Evolutionary conservation across 345 rosid genomes (phyloP).

Genomic region (Turnera subulata): DNA sequence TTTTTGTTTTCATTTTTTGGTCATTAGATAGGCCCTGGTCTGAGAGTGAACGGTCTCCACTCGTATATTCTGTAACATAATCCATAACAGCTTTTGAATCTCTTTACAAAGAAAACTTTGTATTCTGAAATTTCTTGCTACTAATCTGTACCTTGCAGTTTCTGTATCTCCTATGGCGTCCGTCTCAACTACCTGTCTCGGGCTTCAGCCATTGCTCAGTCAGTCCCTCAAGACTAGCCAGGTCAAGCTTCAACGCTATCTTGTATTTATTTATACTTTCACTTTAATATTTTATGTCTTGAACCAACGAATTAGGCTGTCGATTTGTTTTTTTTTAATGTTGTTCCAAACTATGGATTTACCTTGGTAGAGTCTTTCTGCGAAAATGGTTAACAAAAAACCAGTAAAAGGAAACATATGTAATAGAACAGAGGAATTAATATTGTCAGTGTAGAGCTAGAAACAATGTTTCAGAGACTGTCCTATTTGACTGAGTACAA

Average conservation of each 20-base stretch:
- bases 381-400: neutral
- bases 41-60: conserved; percentile 10
- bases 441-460: too few relatives aligned
- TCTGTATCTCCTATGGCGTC: conserved; percentile 9
- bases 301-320: neutral
- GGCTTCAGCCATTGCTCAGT: neutral
- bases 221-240: neutral
- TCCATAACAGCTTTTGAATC: neutral
- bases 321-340: neutral
- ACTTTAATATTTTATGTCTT: neutral
- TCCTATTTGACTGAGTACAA: too few relatives aligned
- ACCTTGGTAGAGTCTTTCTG: neutral
- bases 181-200: conserved; percentile 11
- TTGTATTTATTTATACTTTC: neutral
- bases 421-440: too few relatives aligned
- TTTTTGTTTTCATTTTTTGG: neutral
- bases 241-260: neutral
- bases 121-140: neutral
- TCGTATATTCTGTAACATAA: neutral
- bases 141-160: neutral
- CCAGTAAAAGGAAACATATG: too few relatives aligned
- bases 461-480: too few relatives aligned
- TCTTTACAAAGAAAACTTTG: neutral
- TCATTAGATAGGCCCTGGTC: too few relatives aligned
- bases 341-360: neutral